Evolutionary conservation across 257 asterid genomes (phyloP).

Genomic region (Solanum appendiculatum): DNA sequence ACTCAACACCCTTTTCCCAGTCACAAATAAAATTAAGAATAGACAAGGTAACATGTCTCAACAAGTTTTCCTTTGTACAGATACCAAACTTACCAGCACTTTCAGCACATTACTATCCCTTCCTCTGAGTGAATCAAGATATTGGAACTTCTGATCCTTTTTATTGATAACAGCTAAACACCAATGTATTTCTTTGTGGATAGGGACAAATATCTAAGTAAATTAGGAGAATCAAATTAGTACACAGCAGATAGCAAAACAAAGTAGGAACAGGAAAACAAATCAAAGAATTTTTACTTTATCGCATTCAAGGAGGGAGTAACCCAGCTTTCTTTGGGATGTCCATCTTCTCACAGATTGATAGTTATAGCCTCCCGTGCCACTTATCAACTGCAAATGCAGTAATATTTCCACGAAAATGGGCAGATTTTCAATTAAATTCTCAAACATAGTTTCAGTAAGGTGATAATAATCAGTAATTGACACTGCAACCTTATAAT

Average conservation of each 20-base stretch:
- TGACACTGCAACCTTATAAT: background rate
- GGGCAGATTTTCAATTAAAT: background rate
- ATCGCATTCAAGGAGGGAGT: conserved; percentile 74
- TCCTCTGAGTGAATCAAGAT: conserved; percentile 86
- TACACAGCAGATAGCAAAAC: background rate
- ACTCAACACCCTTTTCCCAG: background rate
- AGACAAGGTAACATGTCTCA: background rate
- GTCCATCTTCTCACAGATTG: conserved; percentile 95
- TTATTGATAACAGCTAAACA: conserved; percentile 85
- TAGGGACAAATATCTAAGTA: conserved; percentile 81
- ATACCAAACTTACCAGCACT: conserved; percentile 47
- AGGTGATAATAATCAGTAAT: background rate
- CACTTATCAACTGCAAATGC: conserved; percentile 19
- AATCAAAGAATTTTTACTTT: conserved; percentile 35
- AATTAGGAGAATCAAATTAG: background rate
- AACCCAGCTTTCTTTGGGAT: conserved; percentile 73
- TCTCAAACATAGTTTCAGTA: background rate
- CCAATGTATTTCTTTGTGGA: conserved; percentile 90
- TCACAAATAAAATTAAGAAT: background rate
- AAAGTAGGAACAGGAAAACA: background rate
- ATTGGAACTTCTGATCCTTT: conserved; percentile 75
- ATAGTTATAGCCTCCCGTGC: conserved; percentile 41
- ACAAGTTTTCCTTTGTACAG: background rate
- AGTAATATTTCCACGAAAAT: background rate
- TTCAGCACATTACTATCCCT: conserved; percentile 40